Evolutionary conservation across 2,329 filamentous ascomycete genomes (phyloP).

Genomic region (Plectosphaerella sp.): DNA sequence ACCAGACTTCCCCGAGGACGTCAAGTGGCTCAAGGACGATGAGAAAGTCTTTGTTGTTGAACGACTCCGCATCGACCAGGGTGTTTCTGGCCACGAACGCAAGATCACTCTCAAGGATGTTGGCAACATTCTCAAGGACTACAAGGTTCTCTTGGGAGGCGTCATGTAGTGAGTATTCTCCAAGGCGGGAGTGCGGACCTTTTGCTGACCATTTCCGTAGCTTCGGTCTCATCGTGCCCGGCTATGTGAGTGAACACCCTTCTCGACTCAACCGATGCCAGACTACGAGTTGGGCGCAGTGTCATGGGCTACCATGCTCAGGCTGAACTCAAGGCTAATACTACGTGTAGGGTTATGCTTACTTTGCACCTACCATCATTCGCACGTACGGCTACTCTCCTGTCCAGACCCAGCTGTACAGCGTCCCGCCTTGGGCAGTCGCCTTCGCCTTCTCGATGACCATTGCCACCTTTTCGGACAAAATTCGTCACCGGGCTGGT

Average conservation of each 20-base stretch:
- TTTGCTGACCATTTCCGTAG: neutral
- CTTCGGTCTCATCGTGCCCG: conserved; percentile 72
- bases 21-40: conserved; percentile 66
- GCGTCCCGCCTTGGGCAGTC: conserved; percentile 56
- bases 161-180: conserved; percentile 58
- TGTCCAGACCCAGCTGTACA: conserved; percentile 54
- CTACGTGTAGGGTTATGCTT: conserved; percentile 53
- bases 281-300: too few relatives aligned
- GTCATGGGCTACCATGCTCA: too few relatives aligned
- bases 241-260: conserved; percentile 41
- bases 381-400: conserved; percentile 57
- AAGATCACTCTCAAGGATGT: conserved; percentile 57
- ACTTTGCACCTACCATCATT: conserved; percentile 72
- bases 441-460: conserved; percentile 78
- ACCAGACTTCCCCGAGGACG: conserved; percentile 70
- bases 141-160: conserved; percentile 68
- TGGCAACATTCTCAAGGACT: conserved; percentile 63
- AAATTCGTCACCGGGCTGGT: conserved; percentile 64
- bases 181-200: neutral
- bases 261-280: too few relatives aligned
- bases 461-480: conserved; percentile 69
- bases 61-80: conserved; percentile 65
- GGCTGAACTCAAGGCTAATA: too few relatives aligned
- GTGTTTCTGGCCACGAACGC: conserved; percentile 59
- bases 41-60: conserved; percentile 64